phyloP scores from a whole-genome alignment of 495 filamentous ascomycete genomes.

The Bryoglossum gracile region DNA sequence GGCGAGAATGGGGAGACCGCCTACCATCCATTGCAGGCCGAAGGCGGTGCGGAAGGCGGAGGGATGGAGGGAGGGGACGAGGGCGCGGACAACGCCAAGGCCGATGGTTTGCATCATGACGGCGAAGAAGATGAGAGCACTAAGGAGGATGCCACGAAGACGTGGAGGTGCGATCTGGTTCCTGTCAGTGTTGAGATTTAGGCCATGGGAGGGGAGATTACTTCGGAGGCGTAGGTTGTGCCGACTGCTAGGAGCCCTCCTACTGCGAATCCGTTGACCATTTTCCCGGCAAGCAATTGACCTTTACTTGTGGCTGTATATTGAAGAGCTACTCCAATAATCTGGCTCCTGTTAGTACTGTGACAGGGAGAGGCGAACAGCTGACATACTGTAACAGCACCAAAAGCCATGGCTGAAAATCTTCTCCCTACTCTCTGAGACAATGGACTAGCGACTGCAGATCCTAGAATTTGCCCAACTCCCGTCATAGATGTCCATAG shows the following conservation, averaged over 20 bases:
- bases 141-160: conserved; percentile 18
- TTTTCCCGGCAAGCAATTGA: conserved; percentile 26
- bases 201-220: conserved; percentile 1
- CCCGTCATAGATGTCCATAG: conserved; percentile 27
- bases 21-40: conserved; percentile 50
- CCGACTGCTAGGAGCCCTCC: conserved; percentile 25
- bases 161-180: conserved; percentile 18
- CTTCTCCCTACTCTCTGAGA: conserved; percentile 25
- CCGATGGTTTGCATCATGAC: conserved; percentile 26
- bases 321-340: conserved; percentile 13
- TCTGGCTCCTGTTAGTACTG: no score
- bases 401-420: conserved; percentile 15
- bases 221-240: conserved; percentile 27
- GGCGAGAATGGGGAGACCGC: conserved; percentile 35
- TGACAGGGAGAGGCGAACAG: no score
- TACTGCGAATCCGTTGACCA: conserved; percentile 21
- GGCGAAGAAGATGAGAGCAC: conserved; percentile 22
- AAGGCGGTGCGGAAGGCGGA: conserved; percentile 45
- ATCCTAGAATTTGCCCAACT: conserved; percentile 24
- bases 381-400: conserved; percentile 7
- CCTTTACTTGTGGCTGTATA: conserved; percentile 21
- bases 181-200: not conserved
- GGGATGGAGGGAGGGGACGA: conserved; percentile 19
- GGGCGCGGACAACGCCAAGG: conserved; percentile 26
- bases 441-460: conserved; percentile 21